Conservation (phyloP, 2,329 filamentous ascomycete genomes). For the Colletotrichum somersetense region DNA sequence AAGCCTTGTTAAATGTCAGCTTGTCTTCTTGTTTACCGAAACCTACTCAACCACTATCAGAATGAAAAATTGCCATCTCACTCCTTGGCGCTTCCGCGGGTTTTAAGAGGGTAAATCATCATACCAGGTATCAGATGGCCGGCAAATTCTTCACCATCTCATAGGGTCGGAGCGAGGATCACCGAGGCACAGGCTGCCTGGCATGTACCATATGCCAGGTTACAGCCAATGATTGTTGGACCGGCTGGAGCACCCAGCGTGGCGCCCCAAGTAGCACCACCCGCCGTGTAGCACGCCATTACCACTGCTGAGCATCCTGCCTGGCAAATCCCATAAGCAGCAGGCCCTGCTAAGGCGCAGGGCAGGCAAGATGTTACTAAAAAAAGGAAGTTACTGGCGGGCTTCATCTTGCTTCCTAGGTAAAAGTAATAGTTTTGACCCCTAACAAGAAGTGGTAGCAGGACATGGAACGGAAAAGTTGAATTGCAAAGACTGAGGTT, state of each 20-base stretch:
- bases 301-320: background rate
- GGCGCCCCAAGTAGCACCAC: background rate
- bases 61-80: background rate
- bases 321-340: background rate
- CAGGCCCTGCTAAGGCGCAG: background rate
- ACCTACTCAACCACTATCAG: no score
- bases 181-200: background rate
- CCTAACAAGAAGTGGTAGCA: background rate
- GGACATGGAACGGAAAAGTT: background rate
- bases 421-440: background rate
- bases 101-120: background rate
- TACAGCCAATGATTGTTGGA: background rate
- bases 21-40: no score
- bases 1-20: background rate
- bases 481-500: background rate
- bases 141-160: background rate
- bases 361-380: background rate
- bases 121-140: background rate
- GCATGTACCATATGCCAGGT: background rate
- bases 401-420: fast-evolving
- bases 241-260: background rate
- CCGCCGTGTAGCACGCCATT: background rate
- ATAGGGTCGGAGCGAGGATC: background rate
- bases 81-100: background rate
- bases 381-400: background rate